Conservation (phyloP, 139 green algal species). For the Edaphochlamys debaryana region DNA sequence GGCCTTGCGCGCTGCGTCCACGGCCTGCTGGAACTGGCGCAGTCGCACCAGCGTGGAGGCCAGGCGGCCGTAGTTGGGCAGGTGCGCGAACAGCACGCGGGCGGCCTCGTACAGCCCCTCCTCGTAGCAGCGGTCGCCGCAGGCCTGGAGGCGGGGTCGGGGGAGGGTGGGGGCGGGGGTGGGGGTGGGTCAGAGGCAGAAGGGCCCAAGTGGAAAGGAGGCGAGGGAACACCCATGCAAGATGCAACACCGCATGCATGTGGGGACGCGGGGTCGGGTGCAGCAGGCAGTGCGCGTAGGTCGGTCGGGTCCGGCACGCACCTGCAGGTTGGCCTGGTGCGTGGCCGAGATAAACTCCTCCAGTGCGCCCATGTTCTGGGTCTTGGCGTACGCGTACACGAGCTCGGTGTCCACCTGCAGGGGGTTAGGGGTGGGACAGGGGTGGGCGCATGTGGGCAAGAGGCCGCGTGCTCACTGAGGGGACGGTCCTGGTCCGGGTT, state of each 20-base stretch:
- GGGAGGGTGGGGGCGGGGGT: too few species aligned
- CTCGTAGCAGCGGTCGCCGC: conserved; percentile 78
- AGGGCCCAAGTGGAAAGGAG: too few species aligned
- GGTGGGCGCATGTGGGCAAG: neutral
- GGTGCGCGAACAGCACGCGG: conserved; percentile 90
- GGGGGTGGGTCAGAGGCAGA: too few species aligned
- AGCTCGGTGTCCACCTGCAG: conserved; percentile 95
- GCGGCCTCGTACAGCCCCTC: conserved; percentile 95
- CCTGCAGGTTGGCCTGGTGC: conserved; percentile 77
- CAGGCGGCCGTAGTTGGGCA: conserved; percentile 96
- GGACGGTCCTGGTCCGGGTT: too few species aligned
- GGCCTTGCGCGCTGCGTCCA: conserved; percentile 97
- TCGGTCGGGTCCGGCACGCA: too few species aligned
- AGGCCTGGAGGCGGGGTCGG: too few species aligned
- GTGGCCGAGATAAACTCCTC: conserved; percentile 94
- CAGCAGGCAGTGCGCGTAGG: too few species aligned
- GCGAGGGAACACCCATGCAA: too few species aligned
- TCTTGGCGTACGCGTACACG: conserved; percentile 95
- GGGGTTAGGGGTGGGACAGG: neutral
- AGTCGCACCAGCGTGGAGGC: conserved; percentile 93
- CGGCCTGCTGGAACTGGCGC: conserved; percentile 90
- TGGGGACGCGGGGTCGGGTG: too few species aligned
- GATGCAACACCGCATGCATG: too few species aligned
- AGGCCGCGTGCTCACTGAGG: too few species aligned
- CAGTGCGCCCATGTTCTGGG: conserved; percentile 84